Conservation (phyloP, 441 rosid genomes). For the Brassica hybrid region DNA sequence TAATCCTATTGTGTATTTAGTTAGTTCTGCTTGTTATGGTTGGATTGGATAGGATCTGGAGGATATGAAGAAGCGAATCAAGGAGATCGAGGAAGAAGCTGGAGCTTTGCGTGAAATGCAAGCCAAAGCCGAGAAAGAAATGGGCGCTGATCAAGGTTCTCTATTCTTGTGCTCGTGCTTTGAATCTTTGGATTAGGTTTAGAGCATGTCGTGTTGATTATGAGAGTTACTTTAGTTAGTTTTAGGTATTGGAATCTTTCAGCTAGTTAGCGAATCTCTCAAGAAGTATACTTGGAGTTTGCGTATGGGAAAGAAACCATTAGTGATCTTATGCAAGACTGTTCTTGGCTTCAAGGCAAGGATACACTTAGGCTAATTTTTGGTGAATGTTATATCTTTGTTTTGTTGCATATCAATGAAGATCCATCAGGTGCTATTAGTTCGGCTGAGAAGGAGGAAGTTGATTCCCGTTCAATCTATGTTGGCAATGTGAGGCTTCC, state of each 20-base stretch:
- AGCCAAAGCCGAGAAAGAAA: slow-evolving; percentile 86
- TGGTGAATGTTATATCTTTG: background rate
- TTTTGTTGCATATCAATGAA: slow-evolving; percentile 41
- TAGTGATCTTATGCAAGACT: background rate
- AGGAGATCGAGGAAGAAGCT: slow-evolving; percentile 83
- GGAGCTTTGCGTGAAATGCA: slow-evolving; percentile 87
- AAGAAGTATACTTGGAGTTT: background rate
- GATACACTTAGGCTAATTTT: slow-evolving; percentile 30
- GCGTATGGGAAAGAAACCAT: background rate
- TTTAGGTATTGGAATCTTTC: background rate
- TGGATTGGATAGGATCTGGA: slow-evolving; percentile 65
- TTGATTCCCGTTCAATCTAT: slow-evolving; percentile 75
- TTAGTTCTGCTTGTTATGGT: background rate
- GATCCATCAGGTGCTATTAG: slow-evolving; percentile 66
- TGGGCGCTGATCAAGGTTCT: slow-evolving; percentile 78
- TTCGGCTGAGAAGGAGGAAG: slow-evolving; percentile 81
- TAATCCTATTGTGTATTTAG: background rate
- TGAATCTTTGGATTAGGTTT: slow-evolving; percentile 1
- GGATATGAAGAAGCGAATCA: slow-evolving; percentile 78
- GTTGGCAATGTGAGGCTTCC: slow-evolving; percentile 77
- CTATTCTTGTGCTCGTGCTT: background rate
- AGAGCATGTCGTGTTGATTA: slow-evolving; percentile 14
- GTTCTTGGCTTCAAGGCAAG: background rate
- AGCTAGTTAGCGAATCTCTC: background rate
- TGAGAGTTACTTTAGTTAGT: background rate